Evolutionary conservation across 2,329 filamentous ascomycete genomes (phyloP).

Genomic region (Sporothrix protearum): DNA sequence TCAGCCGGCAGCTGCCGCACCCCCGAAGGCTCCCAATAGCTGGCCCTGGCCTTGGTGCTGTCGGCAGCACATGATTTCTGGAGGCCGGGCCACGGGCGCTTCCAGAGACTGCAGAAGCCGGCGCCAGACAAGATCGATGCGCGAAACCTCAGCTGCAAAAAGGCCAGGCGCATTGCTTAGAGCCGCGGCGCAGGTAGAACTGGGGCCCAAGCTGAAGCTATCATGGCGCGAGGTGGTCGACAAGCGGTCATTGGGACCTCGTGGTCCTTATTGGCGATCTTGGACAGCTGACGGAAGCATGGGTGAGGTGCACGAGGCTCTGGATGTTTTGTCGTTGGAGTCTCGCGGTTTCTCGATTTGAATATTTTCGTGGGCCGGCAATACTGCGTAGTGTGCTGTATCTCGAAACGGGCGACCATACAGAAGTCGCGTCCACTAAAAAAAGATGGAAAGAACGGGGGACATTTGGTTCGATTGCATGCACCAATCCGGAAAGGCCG

Average conservation of each 20-base stretch:
- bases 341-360: neutral
- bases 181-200: slow-evolving; percentile 21
- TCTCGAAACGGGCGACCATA: neutral
- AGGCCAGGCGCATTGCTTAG: slow-evolving; percentile 29
- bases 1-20: neutral
- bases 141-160: slow-evolving; percentile 21
- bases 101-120: neutral
- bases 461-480: too few species aligned
- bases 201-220: slow-evolving; percentile 14
- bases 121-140: slow-evolving; percentile 11
- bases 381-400: neutral
- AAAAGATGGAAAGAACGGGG: neutral
- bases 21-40: neutral
- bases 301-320: neutral
- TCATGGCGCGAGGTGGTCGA: slow-evolving; percentile 17
- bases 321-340: neutral
- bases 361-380: neutral
- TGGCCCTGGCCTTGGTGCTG: neutral
- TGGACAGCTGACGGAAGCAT: neutral
- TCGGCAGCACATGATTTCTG: neutral
- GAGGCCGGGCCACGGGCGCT: neutral
- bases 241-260: neutral
- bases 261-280: neutral
- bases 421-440: neutral
- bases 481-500: neutral